Conservation (phyloP, 2,329 filamentous ascomycete species). For the Gliomastix tumulicola region DNA sequence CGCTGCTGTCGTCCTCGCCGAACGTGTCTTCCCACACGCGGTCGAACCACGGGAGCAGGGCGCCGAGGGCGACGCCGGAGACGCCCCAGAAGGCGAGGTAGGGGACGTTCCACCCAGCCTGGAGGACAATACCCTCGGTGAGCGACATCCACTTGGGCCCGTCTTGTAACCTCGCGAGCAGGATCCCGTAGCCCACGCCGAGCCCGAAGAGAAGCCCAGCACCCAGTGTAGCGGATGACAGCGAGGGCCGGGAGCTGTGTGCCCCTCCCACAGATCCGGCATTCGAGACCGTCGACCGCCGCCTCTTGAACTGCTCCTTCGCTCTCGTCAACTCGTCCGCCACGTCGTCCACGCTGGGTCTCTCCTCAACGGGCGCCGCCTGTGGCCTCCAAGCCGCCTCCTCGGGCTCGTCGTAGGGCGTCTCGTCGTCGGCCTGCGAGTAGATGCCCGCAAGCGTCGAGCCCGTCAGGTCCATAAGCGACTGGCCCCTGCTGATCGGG, state of each 20-base stretch:
- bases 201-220: constrained; percentile 65
- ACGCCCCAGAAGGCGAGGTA: constrained; percentile 80
- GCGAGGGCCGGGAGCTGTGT: constrained; percentile 12
- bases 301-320: constrained; percentile 23
- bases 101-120: constrained; percentile 42
- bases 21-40: constrained; percentile 57
- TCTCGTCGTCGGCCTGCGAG: constrained; percentile 58
- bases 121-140: constrained; percentile 34
- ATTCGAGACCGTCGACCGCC: constrained; percentile 19
- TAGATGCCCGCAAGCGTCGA: constrained; percentile 93
- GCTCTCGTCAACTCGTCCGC: constrained; percentile 36
- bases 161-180: constrained; percentile 70
- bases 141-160: constrained; percentile 55
- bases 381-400: constrained; percentile 82
- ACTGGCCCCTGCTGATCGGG: constrained; percentile 62
- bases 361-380: constrained; percentile 56
- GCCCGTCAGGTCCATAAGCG: constrained; percentile 77
- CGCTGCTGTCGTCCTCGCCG: constrained; percentile 22
- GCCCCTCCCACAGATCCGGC: too few species aligned
- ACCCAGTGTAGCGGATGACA: constrained; percentile 11
- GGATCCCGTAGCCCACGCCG: constrained; percentile 73
- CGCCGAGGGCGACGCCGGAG: constrained; percentile 70
- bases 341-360: constrained; percentile 33
- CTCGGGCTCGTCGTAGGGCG: too few species aligned
- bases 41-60: constrained; percentile 79